phyloP scores from a whole-genome alignment of 768 basidiomycete genomes.

The Lyophyllum shimeji region DNA sequence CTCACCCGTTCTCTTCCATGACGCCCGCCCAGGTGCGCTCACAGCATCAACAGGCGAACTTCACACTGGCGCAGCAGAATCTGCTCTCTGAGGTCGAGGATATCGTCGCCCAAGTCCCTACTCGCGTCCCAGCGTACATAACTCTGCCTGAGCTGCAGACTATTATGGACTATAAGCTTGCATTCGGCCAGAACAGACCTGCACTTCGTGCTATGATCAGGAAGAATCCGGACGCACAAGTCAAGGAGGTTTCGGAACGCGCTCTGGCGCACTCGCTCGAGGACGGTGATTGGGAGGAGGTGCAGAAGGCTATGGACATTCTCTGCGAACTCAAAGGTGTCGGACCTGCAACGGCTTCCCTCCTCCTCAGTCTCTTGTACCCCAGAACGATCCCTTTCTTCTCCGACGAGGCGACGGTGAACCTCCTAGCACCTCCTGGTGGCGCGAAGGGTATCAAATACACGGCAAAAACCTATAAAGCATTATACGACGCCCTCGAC shows the following conservation, averaged over 20 bases:
- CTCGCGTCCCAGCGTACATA: background rate
- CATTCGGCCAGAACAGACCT: background rate
- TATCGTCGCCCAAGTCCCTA: background rate
- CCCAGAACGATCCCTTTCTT: background rate
- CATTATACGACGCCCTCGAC: background rate
- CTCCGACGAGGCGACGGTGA: background rate
- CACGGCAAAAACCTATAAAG: background rate
- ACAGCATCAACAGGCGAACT: background rate
- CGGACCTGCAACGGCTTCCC: background rate
- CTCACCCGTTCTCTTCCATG: background rate
- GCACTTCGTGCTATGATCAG: background rate
- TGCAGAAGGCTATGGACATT: background rate
- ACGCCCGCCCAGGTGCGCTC: background rate
- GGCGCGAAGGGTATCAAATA: background rate
- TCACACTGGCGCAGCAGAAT: background rate
- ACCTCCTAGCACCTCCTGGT: background rate
- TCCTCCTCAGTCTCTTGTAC: background rate
- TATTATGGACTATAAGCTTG: background rate
- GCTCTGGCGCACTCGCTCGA: background rate
- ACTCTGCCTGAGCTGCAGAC: background rate
- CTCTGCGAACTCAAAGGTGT: background rate
- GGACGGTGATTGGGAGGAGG: background rate
- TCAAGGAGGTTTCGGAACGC: background rate
- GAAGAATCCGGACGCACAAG: background rate
- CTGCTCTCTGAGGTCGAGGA: conserved; percentile 1